These are phyloP conservation scores for Penicillium atrosanguineum DNA, from an alignment of 495 filamentous ascomycete genomes.

Conservation along the genomic window DNA sequence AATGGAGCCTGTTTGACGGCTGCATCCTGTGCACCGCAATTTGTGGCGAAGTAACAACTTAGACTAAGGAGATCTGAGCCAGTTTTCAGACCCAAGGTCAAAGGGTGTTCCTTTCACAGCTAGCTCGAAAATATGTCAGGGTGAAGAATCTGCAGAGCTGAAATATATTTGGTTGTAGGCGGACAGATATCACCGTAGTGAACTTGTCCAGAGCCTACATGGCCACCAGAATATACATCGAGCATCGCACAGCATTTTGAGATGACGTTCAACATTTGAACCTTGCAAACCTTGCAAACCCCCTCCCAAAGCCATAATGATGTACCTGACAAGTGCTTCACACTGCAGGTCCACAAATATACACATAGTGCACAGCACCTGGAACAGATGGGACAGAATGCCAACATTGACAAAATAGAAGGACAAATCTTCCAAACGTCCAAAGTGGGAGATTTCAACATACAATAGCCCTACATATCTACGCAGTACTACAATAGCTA, in stretches of 20 bases:
- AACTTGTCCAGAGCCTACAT: background rate
- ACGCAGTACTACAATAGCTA: background rate
- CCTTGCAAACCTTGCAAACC: too few species aligned
- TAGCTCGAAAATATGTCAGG: background rate
- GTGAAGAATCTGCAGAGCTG: background rate
- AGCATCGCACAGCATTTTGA: too few species aligned
- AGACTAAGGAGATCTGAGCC: background rate
- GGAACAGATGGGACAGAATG: too few species aligned
- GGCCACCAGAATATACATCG: background rate
- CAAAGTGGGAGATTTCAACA: too few species aligned
- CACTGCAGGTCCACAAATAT: too few species aligned
- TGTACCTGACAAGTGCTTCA: too few species aligned
- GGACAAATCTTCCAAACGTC: too few species aligned
- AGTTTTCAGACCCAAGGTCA: background rate
- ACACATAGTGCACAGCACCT: too few species aligned
- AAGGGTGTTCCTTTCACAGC: background rate
- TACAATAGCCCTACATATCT: background rate
- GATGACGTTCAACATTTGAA: too few species aligned
- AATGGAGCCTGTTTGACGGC: conserved; percentile 25
- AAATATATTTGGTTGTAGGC: background rate
- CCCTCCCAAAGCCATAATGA: too few species aligned
- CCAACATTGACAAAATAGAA: too few species aligned
- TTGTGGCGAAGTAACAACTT: background rate
- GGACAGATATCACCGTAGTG: background rate
- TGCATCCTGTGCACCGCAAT: conserved; percentile 13